Base-by-base conservation (phyloP, 192 early-diverging fungal species). In the Coemansia sp. region DNA sequence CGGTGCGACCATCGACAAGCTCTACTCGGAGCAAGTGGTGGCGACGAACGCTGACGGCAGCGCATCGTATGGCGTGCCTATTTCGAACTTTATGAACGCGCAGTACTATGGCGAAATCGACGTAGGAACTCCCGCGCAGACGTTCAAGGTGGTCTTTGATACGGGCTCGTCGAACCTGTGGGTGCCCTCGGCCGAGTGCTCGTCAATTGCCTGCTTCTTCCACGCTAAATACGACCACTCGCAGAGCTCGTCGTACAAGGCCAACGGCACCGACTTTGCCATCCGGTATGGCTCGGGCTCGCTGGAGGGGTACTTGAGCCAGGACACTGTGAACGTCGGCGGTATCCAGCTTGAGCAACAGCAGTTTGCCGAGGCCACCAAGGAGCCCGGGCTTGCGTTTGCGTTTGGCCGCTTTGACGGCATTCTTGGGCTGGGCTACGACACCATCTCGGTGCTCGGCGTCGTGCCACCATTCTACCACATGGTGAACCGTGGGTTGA, bases 361-460 rank as follows among this genome's bases (percentile, higher is more conserved):
- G 81, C 88, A 88, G 59, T 99, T 99, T 85, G 95, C 88, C n/a
- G 97, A 99, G 84, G 89, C 91, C 2, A 87, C 87, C 37, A 96
- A 95, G 84, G 95, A 97, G 68, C 97, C 97, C 8, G 95, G 95
- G 0, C 83, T 97, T 37, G 87, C 95, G 1, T 99, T 98, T 85
- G 91, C 89, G 1, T 88, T 95, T 63, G 95, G 92, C 18, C 77
- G 87, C n/a, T 99, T 98, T 64, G 97, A 99, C 72, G 97, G 97
- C 17, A 99, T 99, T 69, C 84, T 98, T 50, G 96, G 95, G 10
- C 77, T 97, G 14, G 94, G 84, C n/a, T 91, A 92, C 62, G 89
- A 93, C 60, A 87, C 82, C 53, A 97, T 97, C 72, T 87, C 94
- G 8, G 95, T 98, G 26, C 71, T 89, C 32, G 77, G 84, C 26